A percentile compares a stretch with the other conserved stretches of the same genome.
Evolutionary conservation across 2,329 filamentous ascomycete genomes (phyloP).

Genomic region (Ceratocystis cacaofunesta): DNA sequence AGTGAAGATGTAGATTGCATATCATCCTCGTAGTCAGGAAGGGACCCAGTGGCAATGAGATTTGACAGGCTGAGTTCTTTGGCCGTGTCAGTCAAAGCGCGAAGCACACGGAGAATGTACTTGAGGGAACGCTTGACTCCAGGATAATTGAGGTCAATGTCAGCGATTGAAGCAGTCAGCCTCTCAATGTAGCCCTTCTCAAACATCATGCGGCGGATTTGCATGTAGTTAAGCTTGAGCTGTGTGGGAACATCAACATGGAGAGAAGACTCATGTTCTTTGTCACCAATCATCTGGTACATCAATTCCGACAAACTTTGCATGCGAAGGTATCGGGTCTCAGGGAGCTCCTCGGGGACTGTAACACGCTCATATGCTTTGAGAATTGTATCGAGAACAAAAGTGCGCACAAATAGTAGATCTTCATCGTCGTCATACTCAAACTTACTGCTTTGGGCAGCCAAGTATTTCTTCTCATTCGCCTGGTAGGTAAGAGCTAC

Average conservation of each 20-base stretch:
- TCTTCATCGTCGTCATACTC: conserved; percentile 66
- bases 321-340: conserved; percentile 76
- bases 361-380: conserved; percentile 85
- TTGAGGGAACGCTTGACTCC: conserved; percentile 89
- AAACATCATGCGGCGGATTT: conserved; percentile 90
- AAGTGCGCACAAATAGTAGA: conserved; percentile 81
- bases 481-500: conserved; percentile 82
- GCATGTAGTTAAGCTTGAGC: conserved; percentile 24
- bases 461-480: conserved; percentile 53
- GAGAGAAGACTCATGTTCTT: conserved; percentile 39
- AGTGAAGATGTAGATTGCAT: conserved; percentile 76
- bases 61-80: conserved; percentile 72
- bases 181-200: conserved; percentile 91
- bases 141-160: conserved; percentile 89
- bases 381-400: conserved; percentile 83
- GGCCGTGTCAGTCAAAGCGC: conserved; percentile 73
- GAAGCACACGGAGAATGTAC: conserved; percentile 82
- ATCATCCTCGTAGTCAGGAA: conserved; percentile 60
- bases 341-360: conserved; percentile 61
- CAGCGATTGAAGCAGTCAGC: conserved; percentile 79
- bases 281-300: conserved; percentile 76
- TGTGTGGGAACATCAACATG: conserved; percentile 33
- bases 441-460: conserved; percentile 37
- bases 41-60: conserved; percentile 51
- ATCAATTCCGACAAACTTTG: conserved; percentile 82